phyloP scores from a whole-genome alignment of 2,329 filamentous ascomycete genomes.

The Colletotrichum phormii region DNA sequence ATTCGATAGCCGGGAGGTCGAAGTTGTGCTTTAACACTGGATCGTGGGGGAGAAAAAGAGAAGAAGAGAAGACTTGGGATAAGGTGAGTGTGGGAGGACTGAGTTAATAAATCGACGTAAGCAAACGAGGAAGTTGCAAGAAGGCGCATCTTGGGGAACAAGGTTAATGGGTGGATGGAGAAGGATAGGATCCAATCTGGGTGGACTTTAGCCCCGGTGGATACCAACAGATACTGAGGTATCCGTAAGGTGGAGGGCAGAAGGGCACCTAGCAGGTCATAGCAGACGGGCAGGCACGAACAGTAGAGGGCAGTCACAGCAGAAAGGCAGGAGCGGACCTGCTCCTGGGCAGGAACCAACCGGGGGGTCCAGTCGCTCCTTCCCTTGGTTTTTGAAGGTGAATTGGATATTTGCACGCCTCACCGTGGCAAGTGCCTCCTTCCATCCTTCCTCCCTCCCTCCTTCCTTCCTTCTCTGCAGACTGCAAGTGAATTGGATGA shows the following conservation, averaged over 20 bases:
- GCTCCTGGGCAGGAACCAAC: not conserved
- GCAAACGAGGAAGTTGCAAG: constrained; percentile 2
- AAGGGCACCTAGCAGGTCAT: not conserved
- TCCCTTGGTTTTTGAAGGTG: constrained; percentile 1
- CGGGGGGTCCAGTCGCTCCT: constrained; percentile 8
- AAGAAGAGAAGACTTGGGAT: not conserved
- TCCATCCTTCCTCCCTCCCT: not conserved
- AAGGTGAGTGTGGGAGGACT: constrained; percentile 17
- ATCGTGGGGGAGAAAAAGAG: not conserved
- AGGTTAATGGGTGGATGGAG: constrained; percentile 15
- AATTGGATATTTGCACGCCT: constrained; percentile 21
- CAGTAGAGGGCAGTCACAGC: not conserved
- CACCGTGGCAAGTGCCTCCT: not conserved
- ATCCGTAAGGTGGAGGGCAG: not conserved
- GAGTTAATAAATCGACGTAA: constrained; percentile 17
- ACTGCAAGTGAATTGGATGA: not conserved
- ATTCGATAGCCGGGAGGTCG: constrained; percentile 22
- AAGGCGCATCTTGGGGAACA: constrained; percentile 21
- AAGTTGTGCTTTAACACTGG: constrained; percentile 21
- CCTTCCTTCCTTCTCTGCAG: constrained; percentile 12
- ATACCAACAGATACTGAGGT: not conserved
- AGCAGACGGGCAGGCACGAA: too few relatives aligned
- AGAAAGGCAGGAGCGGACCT: not conserved
- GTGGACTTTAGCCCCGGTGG: constrained; percentile 1
- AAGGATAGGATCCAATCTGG: not conserved